Conservation (phyloP, 169 alveolate species). For the Plasmodium gonderi region DNA sequence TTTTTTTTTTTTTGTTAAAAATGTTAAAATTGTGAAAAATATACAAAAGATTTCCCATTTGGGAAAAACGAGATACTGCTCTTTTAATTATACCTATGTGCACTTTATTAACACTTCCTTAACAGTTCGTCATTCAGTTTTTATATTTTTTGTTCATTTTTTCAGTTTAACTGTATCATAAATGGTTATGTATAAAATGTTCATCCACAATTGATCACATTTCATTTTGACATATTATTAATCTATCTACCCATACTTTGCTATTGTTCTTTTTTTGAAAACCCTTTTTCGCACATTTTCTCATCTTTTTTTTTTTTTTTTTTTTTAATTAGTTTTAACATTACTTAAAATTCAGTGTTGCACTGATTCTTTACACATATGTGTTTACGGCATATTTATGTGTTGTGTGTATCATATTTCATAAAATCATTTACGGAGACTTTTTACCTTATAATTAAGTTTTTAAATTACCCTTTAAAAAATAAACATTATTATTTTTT, state of each 20-base stretch:
- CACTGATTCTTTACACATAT: neutral
- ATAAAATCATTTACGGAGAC: neutral
- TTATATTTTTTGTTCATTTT: neutral
- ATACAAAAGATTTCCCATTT: neutral
- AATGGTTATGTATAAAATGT: neutral
- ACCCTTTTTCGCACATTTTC: no score
- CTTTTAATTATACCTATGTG: neutral
- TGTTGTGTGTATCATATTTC: neutral
- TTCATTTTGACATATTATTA: neutral
- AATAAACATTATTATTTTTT: neutral
- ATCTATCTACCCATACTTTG: neutral
- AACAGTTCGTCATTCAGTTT: neutral
- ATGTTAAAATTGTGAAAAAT: neutral
- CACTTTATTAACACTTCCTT: neutral
- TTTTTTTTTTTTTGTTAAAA: conserved; percentile 1
- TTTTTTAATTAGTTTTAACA: neutral
- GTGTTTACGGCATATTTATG: neutral
- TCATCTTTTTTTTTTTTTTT: neutral
- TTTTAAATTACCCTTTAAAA: neutral
- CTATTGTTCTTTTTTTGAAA: neutral
- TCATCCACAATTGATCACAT: neutral
- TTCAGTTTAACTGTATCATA: neutral
- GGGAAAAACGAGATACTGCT: neutral
- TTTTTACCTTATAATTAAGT: neutral
- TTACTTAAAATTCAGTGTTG: neutral